A percentile compares a stretch with the other conserved stretches of the same genome.
phyloP scores from a whole-genome alignment of 208 protist species.

The Crithidia fasciculata region DNA sequence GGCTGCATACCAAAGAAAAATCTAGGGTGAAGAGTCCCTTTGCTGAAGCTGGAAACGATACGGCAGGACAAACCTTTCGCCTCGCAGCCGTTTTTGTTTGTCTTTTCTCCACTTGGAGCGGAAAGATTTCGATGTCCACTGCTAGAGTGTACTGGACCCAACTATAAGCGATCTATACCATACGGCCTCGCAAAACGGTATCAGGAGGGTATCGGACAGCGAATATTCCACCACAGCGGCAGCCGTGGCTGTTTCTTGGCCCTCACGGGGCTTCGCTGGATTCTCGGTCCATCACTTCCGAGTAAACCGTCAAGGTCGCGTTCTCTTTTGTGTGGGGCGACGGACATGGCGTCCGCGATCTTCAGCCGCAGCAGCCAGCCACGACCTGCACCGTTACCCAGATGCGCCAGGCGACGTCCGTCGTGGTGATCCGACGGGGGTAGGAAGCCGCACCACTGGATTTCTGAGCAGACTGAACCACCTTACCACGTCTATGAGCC shows the following conservation, averaged over 20 bases:
- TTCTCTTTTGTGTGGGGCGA: neutral
- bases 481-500: neutral
- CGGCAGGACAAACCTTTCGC: too few relatives aligned
- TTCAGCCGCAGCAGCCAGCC: neutral
- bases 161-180: neutral
- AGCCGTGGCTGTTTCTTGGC: neutral
- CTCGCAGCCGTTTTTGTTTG: neutral
- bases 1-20: too few relatives aligned
- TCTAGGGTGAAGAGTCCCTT: neutral
- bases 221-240: neutral
- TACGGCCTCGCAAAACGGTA: neutral
- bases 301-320: neutral
- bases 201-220: neutral
- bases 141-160: neutral
- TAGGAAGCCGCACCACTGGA: neutral
- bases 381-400: neutral
- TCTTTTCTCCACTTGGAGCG: neutral
- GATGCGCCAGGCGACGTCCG: neutral
- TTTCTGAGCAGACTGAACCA: slow-evolving; percentile 1
- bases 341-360: neutral
- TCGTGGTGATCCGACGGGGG: neutral
- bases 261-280: neutral
- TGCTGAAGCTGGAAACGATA: neutral
- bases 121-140: neutral
- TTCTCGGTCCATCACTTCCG: neutral